phyloP scores from a whole-genome alignment of 2,329 filamentous ascomycete genomes.

The Cordyceps javanica region DNA sequence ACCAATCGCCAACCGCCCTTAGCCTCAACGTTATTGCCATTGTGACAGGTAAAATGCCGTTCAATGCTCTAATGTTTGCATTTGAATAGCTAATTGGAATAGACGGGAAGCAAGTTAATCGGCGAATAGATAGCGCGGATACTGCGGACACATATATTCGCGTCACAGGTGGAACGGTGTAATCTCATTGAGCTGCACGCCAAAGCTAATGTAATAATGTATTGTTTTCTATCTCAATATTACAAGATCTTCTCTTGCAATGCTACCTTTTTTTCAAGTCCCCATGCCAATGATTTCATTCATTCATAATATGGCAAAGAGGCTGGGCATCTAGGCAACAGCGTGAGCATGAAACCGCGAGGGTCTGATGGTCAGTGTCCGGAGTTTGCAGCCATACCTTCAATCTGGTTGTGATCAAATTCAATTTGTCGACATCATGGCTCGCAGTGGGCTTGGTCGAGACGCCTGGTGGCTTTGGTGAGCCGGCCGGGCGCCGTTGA shows the following conservation, averaged over 20 bases:
- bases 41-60: too few species aligned
- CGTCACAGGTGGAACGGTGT: too few species aligned
- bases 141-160: too few species aligned
- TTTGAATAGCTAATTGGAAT: too few species aligned
- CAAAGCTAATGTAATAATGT: conserved; percentile 3
- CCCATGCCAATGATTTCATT: conserved; percentile 5
- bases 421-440: conserved; percentile 59
- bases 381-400: conserved; percentile 5
- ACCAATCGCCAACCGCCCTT: not conserved
- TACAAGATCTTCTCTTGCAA: conserved; percentile 4
- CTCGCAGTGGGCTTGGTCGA: conserved; percentile 62
- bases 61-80: too few species aligned
- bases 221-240: conserved; percentile 12
- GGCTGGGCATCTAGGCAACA: conserved; percentile 5
- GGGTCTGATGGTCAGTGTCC: not conserved
- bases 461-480: conserved; percentile 43
- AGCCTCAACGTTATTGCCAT: too few species aligned
- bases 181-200: not conserved
- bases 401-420: conserved; percentile 23
- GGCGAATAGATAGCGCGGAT: too few species aligned
- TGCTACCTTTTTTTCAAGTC: conserved; percentile 7
- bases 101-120: too few species aligned
- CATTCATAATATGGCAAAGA: conserved; percentile 11
- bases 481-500: conserved; percentile 39
- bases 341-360: not conserved